These are phyloP conservation scores for Meripilus lineatus DNA, from an alignment of 1,284 basidiomycete species.

Conservation along the genomic window DNA sequence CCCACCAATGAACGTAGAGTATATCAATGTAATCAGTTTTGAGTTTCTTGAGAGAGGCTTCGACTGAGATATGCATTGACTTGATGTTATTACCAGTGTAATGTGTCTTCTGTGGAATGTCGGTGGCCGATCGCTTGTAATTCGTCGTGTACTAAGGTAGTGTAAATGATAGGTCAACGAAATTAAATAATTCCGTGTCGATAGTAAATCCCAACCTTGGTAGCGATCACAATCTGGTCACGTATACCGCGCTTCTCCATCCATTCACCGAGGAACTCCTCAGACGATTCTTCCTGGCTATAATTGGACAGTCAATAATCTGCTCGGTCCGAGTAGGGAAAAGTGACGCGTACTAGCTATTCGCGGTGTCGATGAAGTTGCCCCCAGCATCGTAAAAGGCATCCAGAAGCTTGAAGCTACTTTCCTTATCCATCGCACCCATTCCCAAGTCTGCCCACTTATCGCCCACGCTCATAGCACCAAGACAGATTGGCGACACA, in stretches of 20 bases:
- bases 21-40: conserved; percentile 41
- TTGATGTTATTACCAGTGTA: conserved; percentile 41
- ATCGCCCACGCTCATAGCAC: conserved; percentile 42
- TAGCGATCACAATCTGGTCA: conserved; percentile 41
- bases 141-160: conserved; percentile 30
- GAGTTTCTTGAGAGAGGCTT: conserved; percentile 38
- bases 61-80: conserved; percentile 28
- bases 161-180: not conserved
- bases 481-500: conserved; percentile 46
- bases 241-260: conserved; percentile 32
- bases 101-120: conserved; percentile 31
- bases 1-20: conserved; percentile 41
- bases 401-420: conserved; percentile 19
- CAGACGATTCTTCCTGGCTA: conserved; percentile 27
- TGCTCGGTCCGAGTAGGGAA: not conserved
- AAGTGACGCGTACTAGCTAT: conserved; percentile 9
- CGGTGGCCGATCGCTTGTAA: conserved; percentile 22
- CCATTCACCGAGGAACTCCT: conserved; percentile 39
- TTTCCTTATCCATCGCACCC: conserved; percentile 20
- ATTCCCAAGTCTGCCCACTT: conserved; percentile 26
- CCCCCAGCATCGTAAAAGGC: conserved; percentile 18
- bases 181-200: not conserved
- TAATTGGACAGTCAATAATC: no score
- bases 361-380: conserved; percentile 16
- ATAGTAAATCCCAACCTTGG: conserved; percentile 27